Evolutionary conservation across 2,329 filamentous ascomycete species (phyloP).

Genomic region (Onygena corvina): DNA sequence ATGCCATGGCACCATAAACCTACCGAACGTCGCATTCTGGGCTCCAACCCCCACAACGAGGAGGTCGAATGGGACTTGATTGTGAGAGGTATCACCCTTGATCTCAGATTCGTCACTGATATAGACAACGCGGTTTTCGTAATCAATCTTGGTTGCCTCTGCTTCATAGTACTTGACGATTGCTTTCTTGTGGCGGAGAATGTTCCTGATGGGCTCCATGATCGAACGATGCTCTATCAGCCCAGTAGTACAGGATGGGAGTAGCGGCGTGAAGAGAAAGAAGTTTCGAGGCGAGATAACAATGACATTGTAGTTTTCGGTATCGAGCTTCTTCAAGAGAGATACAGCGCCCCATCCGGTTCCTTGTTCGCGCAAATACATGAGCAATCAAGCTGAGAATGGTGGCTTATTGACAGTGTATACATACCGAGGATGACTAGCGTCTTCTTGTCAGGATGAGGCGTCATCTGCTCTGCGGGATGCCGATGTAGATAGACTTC

Average conservation of each 20-base stretch:
- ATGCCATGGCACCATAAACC: constrained; percentile 17
- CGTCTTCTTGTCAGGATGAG: constrained; percentile 89
- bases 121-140: constrained; percentile 74
- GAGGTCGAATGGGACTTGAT: constrained; percentile 95
- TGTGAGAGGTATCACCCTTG: constrained; percentile 68
- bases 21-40: constrained; percentile 94
- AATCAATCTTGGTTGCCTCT: constrained; percentile 89
- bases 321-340: constrained; percentile 95
- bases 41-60: constrained; percentile 93
- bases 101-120: constrained; percentile 89
- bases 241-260: constrained; percentile 94
- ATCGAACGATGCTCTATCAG: constrained; percentile 98
- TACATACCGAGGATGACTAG: constrained; percentile 77
- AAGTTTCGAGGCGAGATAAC: constrained; percentile 98
- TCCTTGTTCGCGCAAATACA: constrained; percentile 43
- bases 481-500: constrained; percentile 72
- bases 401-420: constrained; percentile 1
- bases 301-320: constrained; percentile 96
- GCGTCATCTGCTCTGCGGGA: constrained; percentile 63
- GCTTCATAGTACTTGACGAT: constrained; percentile 96
- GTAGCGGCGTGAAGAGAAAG: constrained; percentile 96
- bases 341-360: constrained; percentile 95
- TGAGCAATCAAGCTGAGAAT: background rate
- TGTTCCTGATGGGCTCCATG: constrained; percentile 97
- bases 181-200: constrained; percentile 87